Evolutionary conservation across 345 rosid species (phyloP), one percentile per base, ranked within the genome.

Genomic region (Syzygium grande): DNA sequence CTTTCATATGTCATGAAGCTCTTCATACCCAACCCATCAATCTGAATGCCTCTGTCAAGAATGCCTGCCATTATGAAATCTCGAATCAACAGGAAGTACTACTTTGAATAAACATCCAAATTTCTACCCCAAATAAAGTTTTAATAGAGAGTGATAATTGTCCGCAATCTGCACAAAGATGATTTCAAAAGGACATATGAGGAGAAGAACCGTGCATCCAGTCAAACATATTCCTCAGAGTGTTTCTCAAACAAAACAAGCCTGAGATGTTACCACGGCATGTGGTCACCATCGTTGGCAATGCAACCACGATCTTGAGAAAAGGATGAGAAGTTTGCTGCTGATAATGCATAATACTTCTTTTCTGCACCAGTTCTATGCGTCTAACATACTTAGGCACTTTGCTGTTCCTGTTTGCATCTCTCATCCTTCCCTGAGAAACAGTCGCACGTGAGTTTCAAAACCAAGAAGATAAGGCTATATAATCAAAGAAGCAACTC

Each of bases 1-100:
- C 99, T 98, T 92, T 98, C 99, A 68, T 92, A 98, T 87, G 99
- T 98, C 93, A 94, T 90, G 91, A 98, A 98, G 93, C 96, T 93
- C 95, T 91, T 96, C 92, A 89, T 93, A 88, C 99, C 99, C 85
- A 98, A 89, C 87, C 99, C 98, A 87, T 98, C 99, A 90, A 98
- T 91, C 84, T 95, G 99, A 90, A 98, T 94, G 88, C 99, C 99
- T 89, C 92, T 94, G 91, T 98, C 98, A 92, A 98, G 99, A 89
- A 98, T 95, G 53, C 98, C 99, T 98, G 90, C 90, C 91, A 89
- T 65, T 46, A 29, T 55, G 77, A 49, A 7, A 86, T 30, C 49
- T 84, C 43, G 6, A 84, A 84, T 29, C 86, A 85, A 85, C 27
- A 85, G 77, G 77, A 30, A 56, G 30, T 8, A 85, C 22, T 43